These are phyloP conservation scores for Aspergillus sp. DNA, from an alignment of 2,329 filamentous ascomycete species.

Conservation along the genomic window DNA sequence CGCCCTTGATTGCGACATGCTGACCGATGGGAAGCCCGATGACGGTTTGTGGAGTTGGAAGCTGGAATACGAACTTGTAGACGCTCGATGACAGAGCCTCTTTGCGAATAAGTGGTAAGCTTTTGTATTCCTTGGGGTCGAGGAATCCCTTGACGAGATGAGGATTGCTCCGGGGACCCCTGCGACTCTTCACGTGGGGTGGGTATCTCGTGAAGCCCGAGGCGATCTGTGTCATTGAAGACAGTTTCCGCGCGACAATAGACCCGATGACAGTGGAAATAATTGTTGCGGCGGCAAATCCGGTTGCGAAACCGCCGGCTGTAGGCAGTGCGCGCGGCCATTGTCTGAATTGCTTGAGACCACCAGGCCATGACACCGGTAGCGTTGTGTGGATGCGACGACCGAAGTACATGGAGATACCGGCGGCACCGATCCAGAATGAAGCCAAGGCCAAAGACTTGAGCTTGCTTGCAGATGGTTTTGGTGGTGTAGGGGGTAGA, in stretches of 20 bases:
- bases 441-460: background rate
- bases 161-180: conserved; percentile 42
- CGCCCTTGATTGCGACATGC: conserved; percentile 59
- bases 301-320: background rate
- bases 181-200: conserved; percentile 48
- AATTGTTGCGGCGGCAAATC: background rate
- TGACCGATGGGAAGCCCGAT: conserved; percentile 63
- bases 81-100: conserved; percentile 30
- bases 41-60: conserved; percentile 51
- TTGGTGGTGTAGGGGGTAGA: background rate
- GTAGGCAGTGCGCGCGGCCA: background rate
- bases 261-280: conserved; percentile 14
- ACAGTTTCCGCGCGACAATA: conserved; percentile 19
- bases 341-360: background rate
- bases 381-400: background rate
- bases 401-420: background rate
- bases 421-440: background rate
- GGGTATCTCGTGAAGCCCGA: conserved; percentile 34
- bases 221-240: conserved; percentile 30
- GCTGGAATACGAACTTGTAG: conserved; percentile 54
- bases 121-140: conserved; percentile 54
- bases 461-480: background rate
- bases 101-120: conserved; percentile 49
- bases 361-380: background rate
- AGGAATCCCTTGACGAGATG: conserved; percentile 54